Evolutionary conservation across 306 rosid genomes (phyloP).

Genomic region (Medicago arabica): DNA sequence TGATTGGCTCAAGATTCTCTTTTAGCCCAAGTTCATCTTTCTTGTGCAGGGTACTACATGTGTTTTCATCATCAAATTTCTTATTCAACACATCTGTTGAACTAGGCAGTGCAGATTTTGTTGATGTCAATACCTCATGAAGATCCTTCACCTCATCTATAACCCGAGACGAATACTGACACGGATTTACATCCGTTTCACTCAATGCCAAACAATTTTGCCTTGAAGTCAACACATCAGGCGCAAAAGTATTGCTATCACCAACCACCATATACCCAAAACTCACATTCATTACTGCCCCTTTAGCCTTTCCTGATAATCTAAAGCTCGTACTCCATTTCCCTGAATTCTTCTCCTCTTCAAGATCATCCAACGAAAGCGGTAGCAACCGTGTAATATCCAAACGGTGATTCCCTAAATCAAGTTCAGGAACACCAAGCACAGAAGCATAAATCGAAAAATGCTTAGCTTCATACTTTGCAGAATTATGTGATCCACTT

Average conservation of each 20-base stretch:
- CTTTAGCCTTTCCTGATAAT: slow-evolving; percentile 76
- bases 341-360: slow-evolving; percentile 80
- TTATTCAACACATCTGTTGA: slow-evolving; percentile 55
- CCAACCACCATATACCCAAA: slow-evolving; percentile 74
- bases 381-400: slow-evolving; percentile 93
- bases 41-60: slow-evolving; percentile 39
- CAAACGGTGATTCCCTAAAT: slow-evolving; percentile 88
- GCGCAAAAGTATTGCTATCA: slow-evolving; percentile 48
- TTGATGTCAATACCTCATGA: slow-evolving; percentile 65
- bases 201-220: slow-evolving; percentile 44
- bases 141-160: slow-evolving; percentile 73
- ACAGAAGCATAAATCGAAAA: slow-evolving; percentile 75
- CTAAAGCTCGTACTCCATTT: slow-evolving; percentile 82
- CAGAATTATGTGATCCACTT: slow-evolving; percentile 78
- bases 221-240: slow-evolving; percentile 46
- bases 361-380: slow-evolving; percentile 84
- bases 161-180: slow-evolving; percentile 49
- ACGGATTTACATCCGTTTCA: slow-evolving; percentile 39
- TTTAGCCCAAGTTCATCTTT: slow-evolving; percentile 46
- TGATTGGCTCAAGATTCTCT: slow-evolving; percentile 50
- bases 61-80: slow-evolving; percentile 59
- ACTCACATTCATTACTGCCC: slow-evolving; percentile 84
- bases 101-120: slow-evolving; percentile 56
- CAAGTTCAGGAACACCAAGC: slow-evolving; percentile 59
- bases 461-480: slow-evolving; percentile 89